These are phyloP conservation scores for Zygoascus meyerae DNA, from an alignment of 1,139 yeast genomes.

Conservation along the genomic window DNA sequence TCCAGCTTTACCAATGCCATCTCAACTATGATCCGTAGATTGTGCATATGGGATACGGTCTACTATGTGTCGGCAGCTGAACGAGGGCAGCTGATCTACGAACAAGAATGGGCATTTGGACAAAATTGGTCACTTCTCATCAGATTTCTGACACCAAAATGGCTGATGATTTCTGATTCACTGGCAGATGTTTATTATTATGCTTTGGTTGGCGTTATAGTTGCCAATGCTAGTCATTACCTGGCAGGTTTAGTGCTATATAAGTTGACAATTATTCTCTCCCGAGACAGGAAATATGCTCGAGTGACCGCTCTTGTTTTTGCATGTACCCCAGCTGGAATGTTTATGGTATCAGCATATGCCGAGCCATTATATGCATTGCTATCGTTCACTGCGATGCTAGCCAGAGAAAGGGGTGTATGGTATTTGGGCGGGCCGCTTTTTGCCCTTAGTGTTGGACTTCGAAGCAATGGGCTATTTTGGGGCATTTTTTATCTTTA, in stretches of 20 bases:
- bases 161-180: slow-evolving; percentile 3
- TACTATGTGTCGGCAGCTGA: slow-evolving; percentile 59
- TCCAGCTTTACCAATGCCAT: slow-evolving; percentile 11
- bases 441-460: slow-evolving; percentile 52
- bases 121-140: slow-evolving; percentile 66
- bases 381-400: slow-evolving; percentile 56
- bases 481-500: slow-evolving; percentile 62
- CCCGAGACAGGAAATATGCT: slow-evolving; percentile 18
- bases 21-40: slow-evolving; percentile 18
- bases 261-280: slow-evolving; percentile 37
- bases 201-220: slow-evolving; percentile 40
- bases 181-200: slow-evolving; percentile 38
- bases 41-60: slow-evolving; percentile 82
- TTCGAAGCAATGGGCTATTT: slow-evolving; percentile 71
- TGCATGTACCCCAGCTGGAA: slow-evolving; percentile 70
- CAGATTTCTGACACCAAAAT: slow-evolving; percentile 17
- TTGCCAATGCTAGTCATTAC: slow-evolving; percentile 53
- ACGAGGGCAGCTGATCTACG: slow-evolving; percentile 46
- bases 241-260: slow-evolving; percentile 48
- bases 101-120: slow-evolving; percentile 89
- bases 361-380: slow-evolving; percentile 71
- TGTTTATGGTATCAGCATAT: slow-evolving; percentile 69
- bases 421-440: slow-evolving; percentile 54
- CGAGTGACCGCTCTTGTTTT: slow-evolving; percentile 44
- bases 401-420: slow-evolving; percentile 34